Evolutionary conservation across 192 early-diverging fungal species (phyloP).

Genomic region (Umbelopsis sp.): DNA sequence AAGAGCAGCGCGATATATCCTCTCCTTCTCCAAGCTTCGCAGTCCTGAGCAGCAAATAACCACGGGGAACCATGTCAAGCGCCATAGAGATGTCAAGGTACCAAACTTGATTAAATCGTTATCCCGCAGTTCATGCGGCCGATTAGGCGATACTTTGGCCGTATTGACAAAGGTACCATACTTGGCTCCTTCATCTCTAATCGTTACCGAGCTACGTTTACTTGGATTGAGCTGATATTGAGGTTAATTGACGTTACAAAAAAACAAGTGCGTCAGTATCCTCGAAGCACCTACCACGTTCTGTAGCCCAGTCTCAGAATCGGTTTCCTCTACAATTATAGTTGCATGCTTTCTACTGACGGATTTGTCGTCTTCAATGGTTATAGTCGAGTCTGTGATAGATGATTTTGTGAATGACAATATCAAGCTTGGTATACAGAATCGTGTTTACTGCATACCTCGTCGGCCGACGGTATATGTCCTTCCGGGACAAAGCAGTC

Average conservation of each 20-base stretch:
- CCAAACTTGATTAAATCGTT: slow-evolving; percentile 7
- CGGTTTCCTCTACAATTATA: neutral
- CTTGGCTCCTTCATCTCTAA: slow-evolving; percentile 1
- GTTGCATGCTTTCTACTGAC: slow-evolving; percentile 19
- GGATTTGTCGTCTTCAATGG: slow-evolving; percentile 13
- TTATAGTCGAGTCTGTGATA: slow-evolving; percentile 9
- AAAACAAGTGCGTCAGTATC: neutral
- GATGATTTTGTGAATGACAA: neutral
- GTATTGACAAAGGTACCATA: slow-evolving; percentile 9
- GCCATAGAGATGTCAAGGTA: neutral
- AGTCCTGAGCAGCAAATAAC: slow-evolving; percentile 8
- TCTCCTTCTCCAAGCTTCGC: neutral
- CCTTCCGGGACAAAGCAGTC: neutral
- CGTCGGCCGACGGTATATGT: neutral
- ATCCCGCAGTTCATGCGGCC: neutral
- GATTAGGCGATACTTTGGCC: neutral
- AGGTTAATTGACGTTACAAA: neutral
- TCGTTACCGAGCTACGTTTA: neutral
- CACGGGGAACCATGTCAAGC: neutral
- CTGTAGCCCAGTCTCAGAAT: neutral
- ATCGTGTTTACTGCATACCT: neutral
- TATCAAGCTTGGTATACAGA: neutral
- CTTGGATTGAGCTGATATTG: neutral
- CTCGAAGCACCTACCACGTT: neutral
- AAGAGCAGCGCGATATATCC: neutral